These are phyloP conservation scores for Helianthus tuberosus DNA, from an alignment of 129 eudicot genomes.

Conservation along the genomic window DNA sequence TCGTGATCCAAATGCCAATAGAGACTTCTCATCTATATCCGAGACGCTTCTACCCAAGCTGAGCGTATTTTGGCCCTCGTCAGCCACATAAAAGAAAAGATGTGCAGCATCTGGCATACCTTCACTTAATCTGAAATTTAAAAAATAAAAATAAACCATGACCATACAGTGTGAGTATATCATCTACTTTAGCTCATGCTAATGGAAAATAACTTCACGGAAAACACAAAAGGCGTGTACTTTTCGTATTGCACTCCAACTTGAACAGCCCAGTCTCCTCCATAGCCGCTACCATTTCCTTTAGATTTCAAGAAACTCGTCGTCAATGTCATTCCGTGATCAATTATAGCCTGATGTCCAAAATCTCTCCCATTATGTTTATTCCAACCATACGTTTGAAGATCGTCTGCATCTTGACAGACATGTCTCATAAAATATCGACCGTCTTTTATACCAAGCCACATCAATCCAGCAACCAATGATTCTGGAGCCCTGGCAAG, in stretches of 20 bases:
- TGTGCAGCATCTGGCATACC: constrained; percentile 53
- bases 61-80: constrained; percentile 73
- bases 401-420: constrained; percentile 90
- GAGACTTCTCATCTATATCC: constrained; percentile 47
- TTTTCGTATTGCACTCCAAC: constrained; percentile 61
- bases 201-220: not conserved
- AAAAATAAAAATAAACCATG: not conserved
- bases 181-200: not conserved
- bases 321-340: constrained; percentile 69
- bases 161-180: not conserved
- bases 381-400: constrained; percentile 87
- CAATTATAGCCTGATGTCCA: constrained; percentile 78
- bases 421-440: constrained; percentile 76
- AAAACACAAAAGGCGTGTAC: constrained; percentile 35
- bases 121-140: constrained; percentile 35
- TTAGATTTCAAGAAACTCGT: constrained; percentile 81
- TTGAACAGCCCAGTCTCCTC: constrained; percentile 97
- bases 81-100: constrained; percentile 93
- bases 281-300: constrained; percentile 78
- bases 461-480: constrained; percentile 89
- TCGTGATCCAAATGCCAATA: constrained; percentile 80
- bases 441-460: constrained; percentile 92
- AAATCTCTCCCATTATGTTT: constrained; percentile 95
- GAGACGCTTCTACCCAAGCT: constrained; percentile 57
- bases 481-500: constrained; percentile 81